Conservation (phyloP, 2,329 filamentous ascomycete genomes). For the Paraphoma sp. region DNA sequence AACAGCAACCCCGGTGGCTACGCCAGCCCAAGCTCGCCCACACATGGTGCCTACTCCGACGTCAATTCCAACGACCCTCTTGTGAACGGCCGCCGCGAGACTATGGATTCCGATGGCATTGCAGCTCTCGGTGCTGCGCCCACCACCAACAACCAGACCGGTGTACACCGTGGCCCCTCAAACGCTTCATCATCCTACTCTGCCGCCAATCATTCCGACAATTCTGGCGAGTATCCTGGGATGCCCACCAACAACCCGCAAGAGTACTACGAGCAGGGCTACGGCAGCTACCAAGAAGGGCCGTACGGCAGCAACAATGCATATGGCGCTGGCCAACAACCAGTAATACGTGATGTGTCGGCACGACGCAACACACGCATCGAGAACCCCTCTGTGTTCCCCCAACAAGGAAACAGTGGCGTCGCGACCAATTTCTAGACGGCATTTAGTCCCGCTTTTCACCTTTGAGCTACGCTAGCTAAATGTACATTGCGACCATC, state of each 20-base stretch:
- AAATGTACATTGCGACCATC: slow-evolving; percentile 25
- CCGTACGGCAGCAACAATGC: slow-evolving; percentile 64
- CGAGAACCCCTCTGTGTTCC: slow-evolving; percentile 86
- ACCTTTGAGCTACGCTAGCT: slow-evolving; percentile 7
- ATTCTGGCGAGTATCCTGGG: slow-evolving; percentile 60
- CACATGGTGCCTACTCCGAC: slow-evolving; percentile 67
- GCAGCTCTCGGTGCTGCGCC: slow-evolving; percentile 76
- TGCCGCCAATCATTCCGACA: slow-evolving; percentile 74
- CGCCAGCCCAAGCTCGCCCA: slow-evolving; percentile 65
- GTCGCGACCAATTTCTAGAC: slow-evolving; percentile 94
- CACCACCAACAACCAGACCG: slow-evolving; percentile 65
- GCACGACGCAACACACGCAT: slow-evolving; percentile 94
- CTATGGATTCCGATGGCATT: slow-evolving; percentile 77
- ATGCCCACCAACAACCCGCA: slow-evolving; percentile 55
- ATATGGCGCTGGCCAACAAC: slow-evolving; percentile 64
- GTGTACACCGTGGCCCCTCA: slow-evolving; percentile 86
- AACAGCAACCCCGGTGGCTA: slow-evolving; percentile 63
- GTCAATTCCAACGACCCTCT: slow-evolving; percentile 73
- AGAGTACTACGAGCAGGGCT: slow-evolving; percentile 60
- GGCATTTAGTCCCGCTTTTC: slow-evolving; percentile 5
- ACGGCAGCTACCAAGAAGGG: slow-evolving; percentile 62
- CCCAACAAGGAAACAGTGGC: slow-evolving; percentile 86
- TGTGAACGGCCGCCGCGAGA: slow-evolving; percentile 56
- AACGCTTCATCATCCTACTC: slow-evolving; percentile 98
- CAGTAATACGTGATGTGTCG: slow-evolving; percentile 91